A percentile compares a stretch with the other conserved stretches of the same genome.
Conservation (phyloP, 495 filamentous ascomycete genomes). For the Hyaloscypha bicolor region DNA sequence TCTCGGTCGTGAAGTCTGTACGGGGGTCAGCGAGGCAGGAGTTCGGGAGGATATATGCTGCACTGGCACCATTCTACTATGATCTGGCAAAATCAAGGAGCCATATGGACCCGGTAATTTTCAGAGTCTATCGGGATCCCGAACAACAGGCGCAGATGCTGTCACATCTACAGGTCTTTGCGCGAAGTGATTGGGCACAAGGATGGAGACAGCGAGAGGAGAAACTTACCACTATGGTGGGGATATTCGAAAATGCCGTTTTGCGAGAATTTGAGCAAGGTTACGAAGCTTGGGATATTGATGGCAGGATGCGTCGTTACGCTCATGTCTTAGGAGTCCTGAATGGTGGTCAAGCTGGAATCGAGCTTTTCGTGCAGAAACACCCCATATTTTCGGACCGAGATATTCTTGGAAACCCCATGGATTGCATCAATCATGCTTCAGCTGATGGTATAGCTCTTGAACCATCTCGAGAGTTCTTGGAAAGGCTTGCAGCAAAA, state of each 20-base stretch:
- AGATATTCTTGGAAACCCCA: slow-evolving; percentile 70
- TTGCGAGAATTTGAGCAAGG: slow-evolving; percentile 90
- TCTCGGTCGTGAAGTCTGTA: slow-evolving; percentile 73
- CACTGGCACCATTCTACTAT: slow-evolving; percentile 83
- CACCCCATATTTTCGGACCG: slow-evolving; percentile 79
- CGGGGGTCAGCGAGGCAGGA: slow-evolving; percentile 86
- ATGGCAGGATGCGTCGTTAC: slow-evolving; percentile 86
- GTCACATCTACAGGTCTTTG: slow-evolving; percentile 74
- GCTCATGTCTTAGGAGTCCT: slow-evolving; percentile 80
- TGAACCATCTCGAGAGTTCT: slow-evolving; percentile 80
- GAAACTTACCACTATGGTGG: slow-evolving; percentile 71
- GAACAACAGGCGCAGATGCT: slow-evolving; percentile 88
- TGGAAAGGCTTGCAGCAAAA: slow-evolving; percentile 67
- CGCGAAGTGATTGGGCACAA: slow-evolving; percentile 74
- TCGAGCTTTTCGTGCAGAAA: slow-evolving; percentile 86
- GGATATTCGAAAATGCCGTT: slow-evolving; percentile 88
- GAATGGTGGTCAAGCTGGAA: slow-evolving; percentile 76
- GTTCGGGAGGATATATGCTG: slow-evolving; percentile 87
- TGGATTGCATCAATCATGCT: slow-evolving; percentile 80
- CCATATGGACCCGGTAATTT: slow-evolving; percentile 81
- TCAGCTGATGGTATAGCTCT: slow-evolving; percentile 63
- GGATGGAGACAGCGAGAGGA: slow-evolving; percentile 72
- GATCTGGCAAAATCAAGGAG: slow-evolving; percentile 72
- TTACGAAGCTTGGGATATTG: slow-evolving; percentile 85
- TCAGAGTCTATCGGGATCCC: slow-evolving; percentile 83